Evolutionary conservation across 768 basidiomycete genomes (phyloP), one percentile per base, ranked within the genome.

Genomic region (Pholiota conissans): DNA sequence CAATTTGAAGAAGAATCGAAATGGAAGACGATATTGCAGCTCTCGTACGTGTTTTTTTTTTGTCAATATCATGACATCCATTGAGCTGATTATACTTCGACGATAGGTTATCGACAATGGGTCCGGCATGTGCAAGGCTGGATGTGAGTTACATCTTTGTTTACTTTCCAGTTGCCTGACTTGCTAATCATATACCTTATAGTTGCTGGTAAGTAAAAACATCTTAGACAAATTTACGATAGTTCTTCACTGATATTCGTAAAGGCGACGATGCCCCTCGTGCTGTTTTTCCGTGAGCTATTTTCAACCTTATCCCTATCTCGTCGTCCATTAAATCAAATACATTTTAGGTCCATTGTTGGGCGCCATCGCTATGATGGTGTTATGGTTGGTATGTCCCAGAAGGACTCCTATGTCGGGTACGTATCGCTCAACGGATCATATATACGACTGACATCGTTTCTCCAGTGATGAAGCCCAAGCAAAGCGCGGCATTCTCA

Each of bases 101-200:
- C 30, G 9, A 28, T 63, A 91, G 90, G 90, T 92, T 75, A 90
- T 91, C 72, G 90, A 93, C 77, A 92, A 92, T 74, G 93, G 93
- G 70, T 98, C 95, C 71, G 96, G 95, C 78, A 98, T 98, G 95
- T 98, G 95, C 90, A 98, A 98, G 82, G 96, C 96, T 85, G 96
- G 97, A 78, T 94, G 91, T 93, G 74, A 67, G 89, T 88, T 28
- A 45, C n/a, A 61, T 64, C 65, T 57, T 54, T 40, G 28, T 54
- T 53, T 58, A 42, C 62, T 53, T 60, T 52, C n/a, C n/a, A n/a
- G 39, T 47, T 9, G 27, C 46, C 24, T 35, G 57, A 55, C 24
- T 20, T 45, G 39, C 65, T 68, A 16, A 69, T 69, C 9, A 48
- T 67, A 57, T 34, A 59, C 47, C 63, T 37, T 65, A 57, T 66